phyloP scores from a whole-genome alignment of 139 green algal genomes.

The Chlamydomonas asymmetrica region DNA sequence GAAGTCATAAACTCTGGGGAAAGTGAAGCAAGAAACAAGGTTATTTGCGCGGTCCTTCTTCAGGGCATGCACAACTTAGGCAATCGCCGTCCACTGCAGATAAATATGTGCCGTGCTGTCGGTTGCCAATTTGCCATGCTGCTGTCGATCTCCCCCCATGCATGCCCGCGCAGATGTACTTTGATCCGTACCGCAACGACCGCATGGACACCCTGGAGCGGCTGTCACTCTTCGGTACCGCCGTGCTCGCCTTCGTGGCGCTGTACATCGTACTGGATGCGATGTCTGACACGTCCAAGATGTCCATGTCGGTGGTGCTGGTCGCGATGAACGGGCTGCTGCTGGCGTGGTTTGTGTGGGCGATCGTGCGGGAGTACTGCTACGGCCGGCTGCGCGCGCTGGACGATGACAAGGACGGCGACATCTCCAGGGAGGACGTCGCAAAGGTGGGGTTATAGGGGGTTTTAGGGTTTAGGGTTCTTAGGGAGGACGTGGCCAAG shows the following conservation, averaged over 20 bases:
- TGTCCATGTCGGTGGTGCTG: constrained; percentile 8
- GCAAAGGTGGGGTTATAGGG: constrained; percentile 7
- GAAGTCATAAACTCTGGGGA: no score
- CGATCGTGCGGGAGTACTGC: not conserved
- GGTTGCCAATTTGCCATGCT: no score
- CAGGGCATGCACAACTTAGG: no score
- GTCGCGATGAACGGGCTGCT: constrained; percentile 8
- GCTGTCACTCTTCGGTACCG: not conserved
- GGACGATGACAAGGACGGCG: constrained; percentile 10
- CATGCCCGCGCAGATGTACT: constrained; percentile 2
- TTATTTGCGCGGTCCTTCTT: no score
- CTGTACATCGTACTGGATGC: constrained; percentile 13
- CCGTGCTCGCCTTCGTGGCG: not conserved
- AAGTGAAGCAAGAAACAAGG: no score
- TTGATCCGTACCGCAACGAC: constrained; percentile 11
- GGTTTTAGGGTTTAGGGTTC: no score
- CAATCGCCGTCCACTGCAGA: no score
- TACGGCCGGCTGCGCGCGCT: not conserved
- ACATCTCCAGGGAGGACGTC: constrained; percentile 1
- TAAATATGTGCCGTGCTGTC: no score
- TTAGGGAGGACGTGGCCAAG: no score
- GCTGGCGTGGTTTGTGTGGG: constrained; percentile 1
- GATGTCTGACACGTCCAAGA: not conserved
- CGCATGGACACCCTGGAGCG: constrained; percentile 26
- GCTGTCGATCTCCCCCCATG: no score